phyloP scores from a whole-genome alignment of 2,329 filamentous ascomycete genomes.

The Tolypocladium amazonense region DNA sequence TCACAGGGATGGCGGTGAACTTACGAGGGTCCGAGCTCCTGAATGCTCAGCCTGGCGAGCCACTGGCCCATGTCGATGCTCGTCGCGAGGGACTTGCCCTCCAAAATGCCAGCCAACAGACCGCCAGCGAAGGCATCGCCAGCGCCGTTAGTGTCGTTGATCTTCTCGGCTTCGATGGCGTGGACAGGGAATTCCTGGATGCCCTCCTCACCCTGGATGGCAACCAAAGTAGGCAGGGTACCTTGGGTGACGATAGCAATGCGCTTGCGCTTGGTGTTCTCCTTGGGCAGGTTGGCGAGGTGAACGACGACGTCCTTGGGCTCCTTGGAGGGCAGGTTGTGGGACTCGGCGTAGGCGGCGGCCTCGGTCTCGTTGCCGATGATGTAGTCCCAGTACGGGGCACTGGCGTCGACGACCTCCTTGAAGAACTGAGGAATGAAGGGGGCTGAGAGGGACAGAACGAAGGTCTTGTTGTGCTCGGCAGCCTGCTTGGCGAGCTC shows the following conservation, averaged over 20 bases:
- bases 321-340: conserved; percentile 63
- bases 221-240: conserved; percentile 80
- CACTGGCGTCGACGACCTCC: conserved; percentile 75
- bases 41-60: conserved; percentile 87
- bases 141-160: conserved; percentile 94
- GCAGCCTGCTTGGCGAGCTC: conserved; percentile 87
- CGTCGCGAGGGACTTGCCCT: conserved; percentile 69
- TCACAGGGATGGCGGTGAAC: conserved; percentile 25
- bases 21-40: conserved; percentile 93
- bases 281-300: conserved; percentile 84
- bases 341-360: conserved; percentile 72
- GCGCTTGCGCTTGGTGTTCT: conserved; percentile 74
- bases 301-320: conserved; percentile 76
- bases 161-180: conserved; percentile 63
- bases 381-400: conserved; percentile 90
- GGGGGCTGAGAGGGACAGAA: conserved; percentile 85
- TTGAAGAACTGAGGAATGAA: conserved; percentile 99
- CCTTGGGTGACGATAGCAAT: conserved; percentile 92
- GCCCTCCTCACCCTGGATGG: conserved; percentile 57
- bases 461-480: conserved; percentile 78
- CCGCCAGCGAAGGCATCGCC: conserved; percentile 96
- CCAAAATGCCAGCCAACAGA: conserved; percentile 78
- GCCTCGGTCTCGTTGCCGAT: conserved; percentile 98
- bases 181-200: conserved; percentile 74
- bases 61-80: conserved; percentile 90